phyloP scores from a whole-genome alignment of 2,329 filamentous ascomycete genomes.

The Didymella exigua region DNA sequence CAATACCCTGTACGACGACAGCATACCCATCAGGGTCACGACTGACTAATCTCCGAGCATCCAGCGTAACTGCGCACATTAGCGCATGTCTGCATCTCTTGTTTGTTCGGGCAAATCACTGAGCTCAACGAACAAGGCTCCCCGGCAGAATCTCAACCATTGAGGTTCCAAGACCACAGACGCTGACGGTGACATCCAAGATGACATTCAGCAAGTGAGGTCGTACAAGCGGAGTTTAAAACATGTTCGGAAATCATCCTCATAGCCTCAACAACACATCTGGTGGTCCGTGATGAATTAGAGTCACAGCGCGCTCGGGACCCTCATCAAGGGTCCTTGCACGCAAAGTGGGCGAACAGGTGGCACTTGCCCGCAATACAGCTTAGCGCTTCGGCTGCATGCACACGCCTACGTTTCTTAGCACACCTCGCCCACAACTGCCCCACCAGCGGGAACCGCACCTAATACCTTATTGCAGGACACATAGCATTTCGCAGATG shows the following conservation, averaged over 20 bases:
- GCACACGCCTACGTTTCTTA: constrained; percentile 20
- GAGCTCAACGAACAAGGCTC: constrained; percentile 4
- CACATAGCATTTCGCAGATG: not conserved
- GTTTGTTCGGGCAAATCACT: not conserved
- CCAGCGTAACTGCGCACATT: constrained; percentile 2
- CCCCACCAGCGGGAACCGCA: constrained; percentile 7
- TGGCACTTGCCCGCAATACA: constrained; percentile 14
- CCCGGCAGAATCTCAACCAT: not conserved
- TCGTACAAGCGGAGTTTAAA: not conserved
- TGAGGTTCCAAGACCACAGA: not conserved
- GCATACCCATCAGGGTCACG: not conserved
- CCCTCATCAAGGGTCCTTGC: constrained; percentile 7
- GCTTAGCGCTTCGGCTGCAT: constrained; percentile 16
- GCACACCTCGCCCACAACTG: constrained; percentile 6
- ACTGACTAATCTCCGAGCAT: constrained; percentile 2
- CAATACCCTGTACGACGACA: not conserved
- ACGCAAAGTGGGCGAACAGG: constrained; percentile 22
- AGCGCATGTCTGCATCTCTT: not conserved
- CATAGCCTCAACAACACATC: not conserved
- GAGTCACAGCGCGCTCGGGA: not conserved
- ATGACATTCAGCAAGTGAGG: not conserved
- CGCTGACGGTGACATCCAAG: not conserved
- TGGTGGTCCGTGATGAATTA: not conserved
- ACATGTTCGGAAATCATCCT: not conserved
- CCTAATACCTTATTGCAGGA: not conserved